Conservation (phyloP, 2,329 filamentous ascomycete species). For the Amauroascus verrucosus region DNA sequence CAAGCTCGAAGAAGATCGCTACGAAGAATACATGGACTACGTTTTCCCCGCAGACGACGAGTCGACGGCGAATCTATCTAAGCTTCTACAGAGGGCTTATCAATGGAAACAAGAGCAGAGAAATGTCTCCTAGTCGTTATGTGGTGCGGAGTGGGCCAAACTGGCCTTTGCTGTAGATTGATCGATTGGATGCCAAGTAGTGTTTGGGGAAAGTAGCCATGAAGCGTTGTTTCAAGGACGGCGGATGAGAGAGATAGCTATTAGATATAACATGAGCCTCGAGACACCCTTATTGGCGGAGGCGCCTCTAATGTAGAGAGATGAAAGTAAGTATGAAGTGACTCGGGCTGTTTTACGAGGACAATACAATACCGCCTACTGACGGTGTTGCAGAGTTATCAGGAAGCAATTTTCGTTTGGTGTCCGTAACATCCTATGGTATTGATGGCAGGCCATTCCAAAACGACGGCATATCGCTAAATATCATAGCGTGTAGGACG, state of each 20-base stretch:
- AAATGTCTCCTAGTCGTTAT: neutral
- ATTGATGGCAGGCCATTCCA: no score
- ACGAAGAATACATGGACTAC: constrained; percentile 95
- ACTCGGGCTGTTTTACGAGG: no score
- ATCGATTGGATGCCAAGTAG: neutral
- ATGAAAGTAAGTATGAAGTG: no score
- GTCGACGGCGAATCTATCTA: constrained; percentile 70
- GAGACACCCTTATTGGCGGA: neutral
- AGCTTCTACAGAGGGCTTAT: constrained; percentile 73
- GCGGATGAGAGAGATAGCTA: neutral
- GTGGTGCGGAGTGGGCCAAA: neutral
- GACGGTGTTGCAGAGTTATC: no score
- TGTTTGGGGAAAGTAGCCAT: neutral
- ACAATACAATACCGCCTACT: no score
- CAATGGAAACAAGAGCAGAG: constrained; percentile 63
- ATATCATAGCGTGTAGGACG: no score
- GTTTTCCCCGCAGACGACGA: constrained; percentile 93
- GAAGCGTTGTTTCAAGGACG: neutral
- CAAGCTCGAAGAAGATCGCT: constrained; percentile 81
- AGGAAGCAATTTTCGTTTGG: no score
- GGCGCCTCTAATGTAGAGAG: neutral
- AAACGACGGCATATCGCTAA: no score
- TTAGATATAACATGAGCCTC: neutral
- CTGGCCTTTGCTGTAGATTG: neutral
- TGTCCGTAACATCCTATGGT: no score